phyloP scores from a whole-genome alignment of 2,329 filamentous ascomycete species.

The Calonectria montana region DNA sequence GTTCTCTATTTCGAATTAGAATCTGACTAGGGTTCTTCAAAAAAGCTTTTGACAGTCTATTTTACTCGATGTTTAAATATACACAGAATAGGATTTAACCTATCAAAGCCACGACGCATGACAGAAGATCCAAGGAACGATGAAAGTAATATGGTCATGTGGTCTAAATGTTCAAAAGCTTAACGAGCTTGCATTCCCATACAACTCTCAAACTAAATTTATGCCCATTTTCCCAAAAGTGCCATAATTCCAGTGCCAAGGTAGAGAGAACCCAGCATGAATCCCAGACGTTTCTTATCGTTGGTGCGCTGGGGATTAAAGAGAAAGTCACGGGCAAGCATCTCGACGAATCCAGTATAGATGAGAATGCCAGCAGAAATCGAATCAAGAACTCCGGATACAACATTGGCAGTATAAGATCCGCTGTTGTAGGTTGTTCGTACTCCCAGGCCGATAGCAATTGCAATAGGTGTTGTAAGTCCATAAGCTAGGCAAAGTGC shows the following conservation, averaged over 20 bases:
- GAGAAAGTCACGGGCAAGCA: slow-evolving; percentile 83
- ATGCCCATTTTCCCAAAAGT: slow-evolving; percentile 83
- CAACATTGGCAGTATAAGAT: slow-evolving; percentile 61
- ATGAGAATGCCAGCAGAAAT: slow-evolving; percentile 88
- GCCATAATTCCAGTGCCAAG: slow-evolving; percentile 81
- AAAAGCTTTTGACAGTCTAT: no score
- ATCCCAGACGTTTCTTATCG: slow-evolving; percentile 54
- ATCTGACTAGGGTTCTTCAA: no score
- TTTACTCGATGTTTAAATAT: no score
- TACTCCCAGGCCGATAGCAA: slow-evolving; percentile 61
- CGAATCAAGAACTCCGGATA: slow-evolving; percentile 86
- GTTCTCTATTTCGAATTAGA: no score
- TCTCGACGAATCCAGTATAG: slow-evolving; percentile 88
- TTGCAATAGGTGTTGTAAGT: slow-evolving; percentile 63
- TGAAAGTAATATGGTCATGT: no score
- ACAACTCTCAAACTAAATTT: not conserved
- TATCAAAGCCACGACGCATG: no score
- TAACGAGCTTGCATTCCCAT: no score
- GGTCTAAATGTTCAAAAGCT: no score
- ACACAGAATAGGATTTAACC: no score
- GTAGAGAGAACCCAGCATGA: slow-evolving; percentile 70
- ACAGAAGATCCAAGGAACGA: no score
- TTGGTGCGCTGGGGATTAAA: slow-evolving; percentile 84
- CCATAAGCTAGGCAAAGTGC: slow-evolving; percentile 60
- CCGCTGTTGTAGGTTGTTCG: slow-evolving; percentile 45